A percentile compares a stretch with the other conserved stretches of the same genome.
phyloP scores from a whole-genome alignment of 768 basidiomycete species.

The Scleroderma citrinum region DNA sequence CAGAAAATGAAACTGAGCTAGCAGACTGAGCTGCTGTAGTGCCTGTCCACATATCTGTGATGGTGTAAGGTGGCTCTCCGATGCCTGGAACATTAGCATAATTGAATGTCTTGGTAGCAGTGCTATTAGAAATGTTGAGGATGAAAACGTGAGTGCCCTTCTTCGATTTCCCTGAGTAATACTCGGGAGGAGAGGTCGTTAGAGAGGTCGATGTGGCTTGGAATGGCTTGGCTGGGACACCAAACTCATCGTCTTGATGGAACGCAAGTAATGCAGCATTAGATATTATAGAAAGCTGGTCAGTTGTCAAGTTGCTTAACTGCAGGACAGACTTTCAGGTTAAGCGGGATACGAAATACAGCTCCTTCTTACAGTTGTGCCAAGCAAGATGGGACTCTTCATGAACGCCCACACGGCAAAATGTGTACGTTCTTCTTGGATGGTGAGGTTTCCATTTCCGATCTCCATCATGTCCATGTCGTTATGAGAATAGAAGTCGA shows the following conservation, averaged over 20 bases:
- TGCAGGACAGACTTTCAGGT: conserved; percentile 10
- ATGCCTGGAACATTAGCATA: conserved; percentile 45
- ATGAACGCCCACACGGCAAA: conserved; percentile 56
- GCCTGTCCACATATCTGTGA: conserved; percentile 54
- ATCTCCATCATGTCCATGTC: conserved; percentile 60
- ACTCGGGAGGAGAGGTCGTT: conserved; percentile 44
- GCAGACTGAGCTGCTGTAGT: conserved; percentile 36
- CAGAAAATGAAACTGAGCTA: conserved; percentile 31
- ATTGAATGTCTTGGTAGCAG: conserved; percentile 39
- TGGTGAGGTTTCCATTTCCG: conserved; percentile 45
- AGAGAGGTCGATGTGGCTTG: conserved; percentile 34
- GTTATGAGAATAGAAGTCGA: conserved; percentile 46
- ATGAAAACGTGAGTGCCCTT: conserved; percentile 52
- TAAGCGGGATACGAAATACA: neutral
- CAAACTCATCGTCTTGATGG: conserved; percentile 43
- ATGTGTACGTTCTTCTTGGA: conserved; percentile 48
- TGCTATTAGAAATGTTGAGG: conserved; percentile 39
- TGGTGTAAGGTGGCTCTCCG: conserved; percentile 30
- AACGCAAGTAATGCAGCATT: conserved; percentile 51
- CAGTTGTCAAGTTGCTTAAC: conserved; percentile 35
- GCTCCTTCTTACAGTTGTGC: conserved; percentile 24
- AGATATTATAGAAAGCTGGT: conserved; percentile 44
- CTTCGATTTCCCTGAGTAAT: conserved; percentile 43
- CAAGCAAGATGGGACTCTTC: conserved; percentile 52
- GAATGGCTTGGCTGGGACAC: conserved; percentile 45